Evolutionary conservation across 345 rosid genomes (phyloP), one percentile per base, ranked within the genome.

Genomic region (Pistacia vera): DNA sequence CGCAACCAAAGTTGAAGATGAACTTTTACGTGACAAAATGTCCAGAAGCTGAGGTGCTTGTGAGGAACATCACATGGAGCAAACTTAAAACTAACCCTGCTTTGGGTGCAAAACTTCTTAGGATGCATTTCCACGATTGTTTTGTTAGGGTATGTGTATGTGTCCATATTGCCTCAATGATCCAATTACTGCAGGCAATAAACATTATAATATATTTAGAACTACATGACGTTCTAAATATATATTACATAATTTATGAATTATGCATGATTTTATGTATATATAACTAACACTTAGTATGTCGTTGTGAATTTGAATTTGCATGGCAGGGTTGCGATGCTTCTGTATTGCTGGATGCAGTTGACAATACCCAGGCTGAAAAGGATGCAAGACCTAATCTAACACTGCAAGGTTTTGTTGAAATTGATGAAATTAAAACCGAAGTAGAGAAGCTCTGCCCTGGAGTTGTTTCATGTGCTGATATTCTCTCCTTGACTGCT

Each of bases 71-170:
- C 3, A 82, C 83, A 18, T 76, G 68, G 58, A 16, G 68, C 14
- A 81, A 66, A 71, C 84, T 76, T 64, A 22, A 35, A 62, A 54
- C 10, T n/a, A 79, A 82, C 70, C 86, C 80, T 51, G 63, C 76
- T 76, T 70, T 87, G 85, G 82, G 83, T 28, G 78, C 94, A 74
- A 88, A 86, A 78, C 72, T 90, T 30, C 66, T 88, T 0, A 79
- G 92, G 70, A 65, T 85, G 80, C 96, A 91, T 11, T 91, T 78
- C 79, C 96, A 89, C 70, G 96, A 91, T 67, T 91, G 91, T 68
- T 85, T 89, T 63, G 96, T 85, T 35, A 85, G 87, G 90, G 90
- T 90, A 85, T 38, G 75, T 8, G 33, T 2, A 30, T 30, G 2
- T 1, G 7, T 36, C 9, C 17, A 1, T 33, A 35, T 16, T 0